Conservation (phyloP, 108 stramenopile genomes). For the Discostella stelligeroides region DNA sequence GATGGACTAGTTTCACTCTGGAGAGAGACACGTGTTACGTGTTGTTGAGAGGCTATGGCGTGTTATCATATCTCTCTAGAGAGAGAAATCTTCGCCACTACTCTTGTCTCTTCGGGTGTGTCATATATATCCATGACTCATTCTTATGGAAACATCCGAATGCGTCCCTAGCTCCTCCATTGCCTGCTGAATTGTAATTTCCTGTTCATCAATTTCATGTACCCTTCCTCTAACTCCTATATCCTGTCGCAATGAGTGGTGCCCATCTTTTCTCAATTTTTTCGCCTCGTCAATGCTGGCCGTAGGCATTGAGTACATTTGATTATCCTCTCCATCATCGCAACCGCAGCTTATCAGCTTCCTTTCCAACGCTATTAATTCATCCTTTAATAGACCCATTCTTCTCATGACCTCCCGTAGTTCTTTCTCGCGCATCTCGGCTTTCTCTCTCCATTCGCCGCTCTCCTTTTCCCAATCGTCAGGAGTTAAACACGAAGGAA, state of each 20-base stretch:
- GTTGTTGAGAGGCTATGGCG: no score
- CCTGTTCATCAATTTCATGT: constrained; percentile 13
- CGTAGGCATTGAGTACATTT: constrained; percentile 15
- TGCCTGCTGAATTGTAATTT: constrained; percentile 10
- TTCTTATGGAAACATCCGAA: no score
- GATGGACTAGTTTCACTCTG: no score
- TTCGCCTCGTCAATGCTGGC: constrained; percentile 7
- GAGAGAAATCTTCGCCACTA: no score
- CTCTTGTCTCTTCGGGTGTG: no score
- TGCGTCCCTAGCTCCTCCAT: constrained; percentile 29
- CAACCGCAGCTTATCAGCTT: constrained; percentile 41
- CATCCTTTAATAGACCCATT: constrained; percentile 49
- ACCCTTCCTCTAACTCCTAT: constrained; percentile 2
- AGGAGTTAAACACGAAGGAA: constrained; percentile 44
- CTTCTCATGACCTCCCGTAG: constrained; percentile 34
- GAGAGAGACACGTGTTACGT: no score
- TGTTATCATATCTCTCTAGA: no score
- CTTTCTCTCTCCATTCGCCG: constrained; percentile 35
- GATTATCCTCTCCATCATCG: constrained; percentile 27
- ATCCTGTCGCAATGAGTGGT: constrained; percentile 13
- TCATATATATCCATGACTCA: no score
- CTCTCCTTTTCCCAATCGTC: constrained; percentile 41
- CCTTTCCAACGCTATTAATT: constrained; percentile 34
- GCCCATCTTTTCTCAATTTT: constrained; percentile 4
- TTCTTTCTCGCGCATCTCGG: constrained; percentile 31